Evolutionary conservation across 176 grass and related monocot species (phyloP).

Genomic region (Musa schizocarpa): DNA sequence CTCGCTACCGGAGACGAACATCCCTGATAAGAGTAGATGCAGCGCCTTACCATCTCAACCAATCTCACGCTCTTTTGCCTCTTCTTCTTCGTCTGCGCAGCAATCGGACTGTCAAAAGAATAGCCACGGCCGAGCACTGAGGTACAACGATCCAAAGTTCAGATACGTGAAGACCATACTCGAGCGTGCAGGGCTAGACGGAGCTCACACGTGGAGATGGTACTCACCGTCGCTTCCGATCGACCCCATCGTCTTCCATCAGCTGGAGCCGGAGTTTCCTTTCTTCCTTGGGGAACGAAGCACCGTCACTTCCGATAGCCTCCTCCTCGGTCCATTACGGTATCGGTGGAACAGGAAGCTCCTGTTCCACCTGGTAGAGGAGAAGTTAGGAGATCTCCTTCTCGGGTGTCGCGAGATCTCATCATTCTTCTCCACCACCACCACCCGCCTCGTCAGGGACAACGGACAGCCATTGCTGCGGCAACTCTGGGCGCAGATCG

Average conservation of each 20-base stretch:
- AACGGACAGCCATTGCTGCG: conserved; percentile 21
- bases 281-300: not conserved
- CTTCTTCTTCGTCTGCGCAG: too few relatives aligned
- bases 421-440: not conserved
- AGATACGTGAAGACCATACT: conserved; percentile 48
- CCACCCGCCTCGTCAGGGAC: not conserved
- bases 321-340: conserved; percentile 21
- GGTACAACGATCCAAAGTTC: conserved; percentile 44
- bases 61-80: not conserved
- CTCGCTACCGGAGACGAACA: not conserved
- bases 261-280: conserved; percentile 56
- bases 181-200: conserved; percentile 40
- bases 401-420: too few relatives aligned
- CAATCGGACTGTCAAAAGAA: too few relatives aligned
- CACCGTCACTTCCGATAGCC: not conserved
- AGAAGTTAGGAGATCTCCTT: conserved; percentile 30
- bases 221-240: conserved; percentile 20
- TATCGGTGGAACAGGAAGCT: conserved; percentile 86
- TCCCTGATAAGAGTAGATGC: not conserved
- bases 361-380: conserved; percentile 58
- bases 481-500: conserved; percentile 29
- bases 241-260: conserved; percentile 80
- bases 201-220: not conserved
- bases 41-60: not conserved
- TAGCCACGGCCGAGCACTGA: not conserved